Base-by-base conservation (phyloP, 176 grass and related monocot species). In the Chrysopogon serrulatus region DNA sequence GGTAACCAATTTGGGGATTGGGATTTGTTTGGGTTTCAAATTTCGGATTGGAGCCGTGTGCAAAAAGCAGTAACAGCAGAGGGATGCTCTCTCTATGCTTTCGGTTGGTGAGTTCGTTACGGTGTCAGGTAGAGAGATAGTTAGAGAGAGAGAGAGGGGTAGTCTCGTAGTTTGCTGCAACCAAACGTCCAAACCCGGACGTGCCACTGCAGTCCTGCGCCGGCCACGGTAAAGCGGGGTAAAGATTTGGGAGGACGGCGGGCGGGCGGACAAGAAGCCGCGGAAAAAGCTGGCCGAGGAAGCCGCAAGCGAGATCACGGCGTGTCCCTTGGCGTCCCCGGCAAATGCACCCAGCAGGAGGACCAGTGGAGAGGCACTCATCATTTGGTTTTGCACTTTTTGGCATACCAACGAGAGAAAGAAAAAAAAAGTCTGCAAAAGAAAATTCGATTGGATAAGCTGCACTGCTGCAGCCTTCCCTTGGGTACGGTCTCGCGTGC, bases 171-270 rank as follows among this genome's bases (percentile, higher is more conserved):
- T 79, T 79, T 19, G 6, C 39, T 6, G n/a, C 27, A 11, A 3
- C 27, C n/a, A 74, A 65, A 65, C 19, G 49, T 54, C 19, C 49
- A 49, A 53, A n/a, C 47, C 17, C 47, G 17, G 18, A 21, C 48
- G 48, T 3, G 45, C 14, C 0, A 0, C 57, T 33, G 28, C 68
- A 27, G 37, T 37, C 3, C 71, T 76, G 83, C 88, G 44, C 88
- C 79, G 83, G 43, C 88, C 88, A 86, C n/a, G 73, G 84, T 79
- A 68, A 86, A 73, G 79, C 62, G 27, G 83, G 41, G 78, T 77
- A 78, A 84, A 57, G 72, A 64, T 84, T 71, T 73, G 4, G 47
- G 31, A 37, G 73, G 73, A 54, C 32, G 48, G 26, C n/a, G 23
- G 43, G 18, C 9, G 14, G 10, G 1, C 6, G 28, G 16, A 68